Evolutionary conservation across 2,329 filamentous ascomycete species (phyloP).

Genomic region (Pseudogymnoascus sp.): DNA sequence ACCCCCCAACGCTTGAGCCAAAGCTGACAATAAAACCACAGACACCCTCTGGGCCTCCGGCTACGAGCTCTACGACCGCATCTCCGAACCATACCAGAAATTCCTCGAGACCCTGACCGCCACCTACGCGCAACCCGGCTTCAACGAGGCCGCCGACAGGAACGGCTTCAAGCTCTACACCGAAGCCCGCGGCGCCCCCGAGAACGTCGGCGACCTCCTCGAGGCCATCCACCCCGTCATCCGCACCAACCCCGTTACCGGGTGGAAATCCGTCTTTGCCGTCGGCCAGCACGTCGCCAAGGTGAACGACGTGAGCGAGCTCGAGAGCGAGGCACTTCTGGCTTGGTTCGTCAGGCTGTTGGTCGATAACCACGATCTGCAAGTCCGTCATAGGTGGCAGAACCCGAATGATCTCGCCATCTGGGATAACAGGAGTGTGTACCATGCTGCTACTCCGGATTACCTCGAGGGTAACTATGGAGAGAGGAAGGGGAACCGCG

Average conservation of each 20-base stretch:
- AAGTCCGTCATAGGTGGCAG: conserved; percentile 39
- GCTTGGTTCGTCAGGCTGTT: conserved; percentile 47
- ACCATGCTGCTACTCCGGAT: conserved; percentile 50
- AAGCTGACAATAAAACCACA: conserved; percentile 18
- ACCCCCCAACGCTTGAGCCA: conserved; percentile 28
- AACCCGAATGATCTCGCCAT: conserved; percentile 39
- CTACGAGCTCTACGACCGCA: conserved; percentile 60
- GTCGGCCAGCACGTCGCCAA: conserved; percentile 45
- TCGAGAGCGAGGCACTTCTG: conserved; percentile 44
- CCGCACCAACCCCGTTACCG: conserved; percentile 52
- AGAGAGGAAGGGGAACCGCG: conserved; percentile 40
- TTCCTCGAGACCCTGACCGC: conserved; percentile 56
- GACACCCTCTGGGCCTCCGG: conserved; percentile 63
- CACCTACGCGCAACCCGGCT: conserved; percentile 46
- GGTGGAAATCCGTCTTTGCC: conserved; percentile 51
- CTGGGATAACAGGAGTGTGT: conserved; percentile 52
- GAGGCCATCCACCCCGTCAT: conserved; percentile 49
- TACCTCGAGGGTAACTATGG: conserved; percentile 39
- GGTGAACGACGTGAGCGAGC: conserved; percentile 45
- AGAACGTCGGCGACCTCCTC: conserved; percentile 44
- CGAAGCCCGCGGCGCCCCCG: conserved; percentile 42
- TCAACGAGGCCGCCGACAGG: conserved; percentile 41
- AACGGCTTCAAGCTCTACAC: conserved; percentile 43
- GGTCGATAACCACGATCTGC: conserved; percentile 50
- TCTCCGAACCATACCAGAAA: conserved; percentile 49